phyloP scores from a whole-genome alignment of 2,329 filamentous ascomycete species.

The Cladosporium austrohemisphaericum region DNA sequence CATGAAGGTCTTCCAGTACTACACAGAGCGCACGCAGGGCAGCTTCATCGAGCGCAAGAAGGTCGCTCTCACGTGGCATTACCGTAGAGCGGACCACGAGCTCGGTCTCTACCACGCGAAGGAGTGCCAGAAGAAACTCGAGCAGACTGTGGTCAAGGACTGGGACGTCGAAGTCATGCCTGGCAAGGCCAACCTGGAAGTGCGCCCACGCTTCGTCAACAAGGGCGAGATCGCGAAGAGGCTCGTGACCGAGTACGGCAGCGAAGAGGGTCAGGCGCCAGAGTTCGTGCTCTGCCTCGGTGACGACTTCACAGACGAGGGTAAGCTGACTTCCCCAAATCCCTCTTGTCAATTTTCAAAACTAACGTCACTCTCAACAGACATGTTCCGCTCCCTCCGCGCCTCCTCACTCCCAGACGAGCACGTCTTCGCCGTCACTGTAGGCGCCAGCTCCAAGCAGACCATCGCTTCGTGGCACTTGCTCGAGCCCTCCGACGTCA shows the following conservation, averaged over 20 bases:
- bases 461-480: constrained; percentile 89
- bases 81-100: constrained; percentile 83
- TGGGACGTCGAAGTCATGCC: constrained; percentile 96
- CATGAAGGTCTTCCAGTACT: constrained; percentile 77
- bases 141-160: constrained; percentile 68
- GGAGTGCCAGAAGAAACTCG: constrained; percentile 77
- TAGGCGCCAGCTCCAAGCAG: constrained; percentile 87
- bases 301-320: constrained; percentile 97
- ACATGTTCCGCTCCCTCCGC: constrained; percentile 78
- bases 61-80: constrained; percentile 95
- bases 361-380: constrained; percentile 36
- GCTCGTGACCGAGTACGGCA: constrained; percentile 69
- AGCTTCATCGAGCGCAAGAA: constrained; percentile 93
- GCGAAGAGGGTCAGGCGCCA: constrained; percentile 54
- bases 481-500: constrained; percentile 81
- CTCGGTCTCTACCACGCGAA: constrained; percentile 74
- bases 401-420: constrained; percentile 55
- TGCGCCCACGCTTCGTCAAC: constrained; percentile 95
- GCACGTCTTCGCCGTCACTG: constrained; percentile 83
- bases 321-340: constrained; percentile 46
- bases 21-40: constrained; percentile 82
- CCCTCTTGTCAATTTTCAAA: constrained; percentile 18
- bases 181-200: constrained; percentile 94
- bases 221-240: constrained; percentile 93
- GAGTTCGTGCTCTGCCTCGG: constrained; percentile 89